Base-by-base conservation (phyloP, 345 rosid species). In the Erysimum cheiranthoides region DNA sequence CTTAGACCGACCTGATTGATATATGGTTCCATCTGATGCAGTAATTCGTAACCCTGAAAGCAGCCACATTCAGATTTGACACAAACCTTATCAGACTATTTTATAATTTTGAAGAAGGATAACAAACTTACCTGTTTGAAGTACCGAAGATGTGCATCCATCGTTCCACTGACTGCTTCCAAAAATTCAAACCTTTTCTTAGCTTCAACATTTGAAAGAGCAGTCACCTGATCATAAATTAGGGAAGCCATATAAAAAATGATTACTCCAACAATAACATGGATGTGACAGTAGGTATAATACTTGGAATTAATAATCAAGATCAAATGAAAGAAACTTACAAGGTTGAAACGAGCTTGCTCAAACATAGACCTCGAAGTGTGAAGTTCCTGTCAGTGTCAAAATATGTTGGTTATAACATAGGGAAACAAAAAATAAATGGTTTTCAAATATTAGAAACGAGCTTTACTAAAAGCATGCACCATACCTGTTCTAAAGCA, bases 1-100 rank as follows among this genome's bases (percentile, higher is more conserved):
- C 7, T 42, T 30, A 62, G 63, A 56, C 76, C 12, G 42, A 92
- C 99, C 99, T 95, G 99, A 80, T 85, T 88, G 64, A 92, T 90
- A 71, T 92, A 95, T 34, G 99, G 99, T 80, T 95, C 99, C 99
- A 95, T 95, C 80, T 95, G 99, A 86, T 90, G 99, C 82, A 95
- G 75, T 70, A 95, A 87, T 71, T 92, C 99, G 67, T 92, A 95
- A 31, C 99, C 99, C 99, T 94, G 76, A 68, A 73, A 73, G 81
- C 58, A 56, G 68, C 12, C 56, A 76, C 27, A 32, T 10, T 79
- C 46, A 49, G 49, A 74, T 45, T 81, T 57, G 62, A 74, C 49
- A 79, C 34, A 73, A 63, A 80, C 35, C 30, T 47, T 10, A 54
- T 18, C 51, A 74, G 68, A 79, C 59, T 42, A 50, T 35, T 52